Base-by-base conservation (phyloP, 805 yeast species). In the Dipodascopsis tothii region DNA sequence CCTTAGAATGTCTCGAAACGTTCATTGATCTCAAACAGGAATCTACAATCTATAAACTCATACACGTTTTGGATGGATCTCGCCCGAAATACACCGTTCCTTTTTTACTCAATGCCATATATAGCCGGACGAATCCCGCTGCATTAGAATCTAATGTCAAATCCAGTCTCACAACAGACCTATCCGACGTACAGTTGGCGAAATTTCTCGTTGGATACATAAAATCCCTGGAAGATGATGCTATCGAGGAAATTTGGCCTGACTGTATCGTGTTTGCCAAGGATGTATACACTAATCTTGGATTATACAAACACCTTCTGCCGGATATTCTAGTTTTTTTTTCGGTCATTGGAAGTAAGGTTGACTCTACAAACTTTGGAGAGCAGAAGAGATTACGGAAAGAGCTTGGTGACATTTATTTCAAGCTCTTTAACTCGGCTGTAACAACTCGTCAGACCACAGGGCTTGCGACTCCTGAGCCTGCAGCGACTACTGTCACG, bases 11-110 rank as follows among this genome's bases (percentile, higher is more conserved):
- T 0, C 62, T 86, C 44, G 94, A 84, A 55, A 71, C 79, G 5
- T 61, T 88, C 46, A 70, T 85, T 16, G 59, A 60, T 16, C 56
- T 62, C 7, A 62, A 61, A 3, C 54, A 55, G 16, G 54, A 54
- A 21, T 52, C 60, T 5, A 55, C 73, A 4, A 66, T 77, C 9
- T 72, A 78, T 54, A 81, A 80, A 52, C 57, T 84, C 1, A 61
- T 84, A n/a, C 86, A 84, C 59, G 80, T 83, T 2, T 64, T 88
- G 39, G 96, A 88, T 63, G 90, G 92, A 0, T 82, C 94, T 5
- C 75, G 84, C 51, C 83, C 94, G 0, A 83, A 78, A 44, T 56
- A 75, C 3, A 82, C 94, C 0, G 65, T 86, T 11, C 88, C 94
- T 0, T 72, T 75, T 53, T 64, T 87, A 3, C 68, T 84, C 52